These are phyloP conservation scores for Echinosophora koreensis DNA, from an alignment of 306 rosid genomes.

Conservation along the genomic window DNA sequence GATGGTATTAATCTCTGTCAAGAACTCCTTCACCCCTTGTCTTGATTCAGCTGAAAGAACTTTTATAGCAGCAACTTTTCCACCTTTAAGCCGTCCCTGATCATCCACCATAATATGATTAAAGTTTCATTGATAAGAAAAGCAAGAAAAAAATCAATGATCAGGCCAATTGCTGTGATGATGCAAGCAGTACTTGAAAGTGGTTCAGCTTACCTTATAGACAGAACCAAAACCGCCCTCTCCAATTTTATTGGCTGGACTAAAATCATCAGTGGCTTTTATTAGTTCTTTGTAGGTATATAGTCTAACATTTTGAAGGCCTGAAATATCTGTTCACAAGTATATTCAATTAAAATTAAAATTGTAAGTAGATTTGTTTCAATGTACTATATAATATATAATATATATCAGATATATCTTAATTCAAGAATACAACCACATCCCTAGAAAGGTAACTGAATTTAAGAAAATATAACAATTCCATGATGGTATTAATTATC, in stretches of 20 bases:
- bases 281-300: slow-evolving; percentile 75
- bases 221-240: slow-evolving; percentile 99
- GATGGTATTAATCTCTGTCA: slow-evolving; percentile 92
- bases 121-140: slow-evolving; percentile 36
- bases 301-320: slow-evolving; percentile 70
- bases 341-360: slow-evolving; percentile 33
- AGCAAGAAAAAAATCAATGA: slow-evolving; percentile 32
- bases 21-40: slow-evolving; percentile 92
- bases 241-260: slow-evolving; percentile 81
- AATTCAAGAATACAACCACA: slow-evolving; percentile 23
- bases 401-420: not conserved
- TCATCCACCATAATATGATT: slow-evolving; percentile 40
- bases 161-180: not conserved
- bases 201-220: slow-evolving; percentile 68
- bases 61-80: slow-evolving; percentile 91
- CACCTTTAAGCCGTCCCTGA: slow-evolving; percentile 87
- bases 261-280: slow-evolving; percentile 77
- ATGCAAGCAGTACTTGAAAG: slow-evolving; percentile 37
- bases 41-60: slow-evolving; percentile 90
- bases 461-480: not conserved
- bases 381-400: slow-evolving; percentile 13
- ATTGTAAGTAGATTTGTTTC: slow-evolving; percentile 4
- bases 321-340: slow-evolving; percentile 61
- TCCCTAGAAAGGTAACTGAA: slow-evolving; percentile 21
- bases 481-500: slow-evolving; percentile 11